Evolutionary conservation across 805 yeast species (phyloP), one percentile per base, ranked within the genome.

Genomic region (Candida ficus): DNA sequence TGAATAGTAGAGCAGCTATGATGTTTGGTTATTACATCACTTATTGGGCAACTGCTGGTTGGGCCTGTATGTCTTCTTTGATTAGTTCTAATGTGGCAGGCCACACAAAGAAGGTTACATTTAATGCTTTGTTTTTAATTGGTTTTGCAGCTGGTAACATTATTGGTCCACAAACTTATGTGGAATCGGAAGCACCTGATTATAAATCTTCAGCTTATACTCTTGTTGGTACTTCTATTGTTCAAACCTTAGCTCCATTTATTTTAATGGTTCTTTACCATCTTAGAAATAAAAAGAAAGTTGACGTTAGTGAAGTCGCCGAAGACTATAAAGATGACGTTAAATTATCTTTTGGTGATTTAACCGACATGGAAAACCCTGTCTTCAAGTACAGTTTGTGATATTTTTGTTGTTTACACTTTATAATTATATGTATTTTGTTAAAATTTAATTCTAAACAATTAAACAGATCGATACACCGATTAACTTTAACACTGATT

Each of bases 121-220:
- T 76, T 21, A 75, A 76, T 39, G 80, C 82, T 6, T 57, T 79
- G 27, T 71, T 71, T 35, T 68, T 83, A 58, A 69, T 83, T 43
- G 82, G 78, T 5, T 84, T 80, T 56, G 77, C 85, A 30, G 73
- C 76, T 33, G 85, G 87, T 13, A 78, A 81, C 57, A 64, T 83
- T 29, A 72, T 80, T 42, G 91, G 90, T 3, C 89, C 93, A 5
- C 88, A 81, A 59, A 70, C 83, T 16, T 84, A 84, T 63, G 69
- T 66, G 43, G 60, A 71, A 0, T 48, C 60, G 6, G 75, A 81
- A 43, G 79, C 76, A n/a, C 89, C 89, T 7, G 54, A 59, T 30
- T 84, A 82, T 52, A 26, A 21, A 31, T 20, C 34, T 11, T 31
- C 34, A 12, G 34, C 25, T 31, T 31, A 31, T 31, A 31, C 34